Base-by-base conservation (phyloP, 1,284 basidiomycete species). In the Ustilago tritici region DNA sequence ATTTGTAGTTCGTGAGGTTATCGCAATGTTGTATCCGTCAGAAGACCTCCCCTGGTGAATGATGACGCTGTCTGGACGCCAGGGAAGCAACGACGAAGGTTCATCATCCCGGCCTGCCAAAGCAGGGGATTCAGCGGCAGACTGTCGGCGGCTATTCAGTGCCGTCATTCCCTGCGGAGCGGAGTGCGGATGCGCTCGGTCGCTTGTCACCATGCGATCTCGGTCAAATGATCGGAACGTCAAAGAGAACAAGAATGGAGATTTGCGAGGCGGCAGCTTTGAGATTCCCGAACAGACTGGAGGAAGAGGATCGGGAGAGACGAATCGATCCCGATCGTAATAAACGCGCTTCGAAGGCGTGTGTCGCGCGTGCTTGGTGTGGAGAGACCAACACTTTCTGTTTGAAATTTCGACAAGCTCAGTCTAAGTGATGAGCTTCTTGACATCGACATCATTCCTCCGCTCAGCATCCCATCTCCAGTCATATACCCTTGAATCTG, bases 371-470 rank as follows among this genome's bases (percentile, higher is more conserved):
- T 38, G 53, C 15, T 11, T 28, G 23, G 53, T 23, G 38, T 8
- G 32, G 28, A 28, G 61, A 70, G 67, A 70, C 52, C 67, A 70
- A 70, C 67, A 70, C 67, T 61, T 63, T 59, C 35, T 41, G 40
- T 47, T 23, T 12, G 28, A 47, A 62, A 35, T 47, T 47, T 41
- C 50, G n/a, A 17, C 9, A 36, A 31, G 46, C n/a, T 19, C 19
- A 19, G 36, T 23, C n/a, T 14, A 6, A 38, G 53, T 23, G 61
- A 63, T 41, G 9, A 56, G 61, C 46, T 41, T 55, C 46, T 43
- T 59, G 63, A 65, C 50, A 58, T n/a, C 43, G 19, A 23, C 43
- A 54, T 23, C 41, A 32, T 6, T 34, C 40, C 17, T 28, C 38
- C 14, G 10, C 43, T 38, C 36, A 38, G 36, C 34, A 36, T 10